These are phyloP conservation scores for Juglanconis oblonga DNA, from an alignment of 2,329 filamentous ascomycete genomes.

Conservation along the genomic window DNA sequence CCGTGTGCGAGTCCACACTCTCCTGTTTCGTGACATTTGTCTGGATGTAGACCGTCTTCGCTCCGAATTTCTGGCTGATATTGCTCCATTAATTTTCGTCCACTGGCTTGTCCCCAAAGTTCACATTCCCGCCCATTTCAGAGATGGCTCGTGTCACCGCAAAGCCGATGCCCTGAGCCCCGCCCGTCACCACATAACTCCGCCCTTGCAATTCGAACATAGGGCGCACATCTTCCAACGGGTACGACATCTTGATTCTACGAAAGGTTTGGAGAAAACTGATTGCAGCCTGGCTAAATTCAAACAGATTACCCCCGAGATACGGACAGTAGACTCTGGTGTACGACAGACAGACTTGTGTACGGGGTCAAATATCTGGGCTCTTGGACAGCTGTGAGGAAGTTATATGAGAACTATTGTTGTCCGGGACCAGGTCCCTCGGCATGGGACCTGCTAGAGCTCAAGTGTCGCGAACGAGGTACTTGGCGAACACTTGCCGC, in stretches of 20 bases:
- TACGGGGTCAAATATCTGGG: not conserved
- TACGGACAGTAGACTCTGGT: too few relatives aligned
- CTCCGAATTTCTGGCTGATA: conserved; percentile 18
- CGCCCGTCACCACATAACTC: conserved; percentile 38
- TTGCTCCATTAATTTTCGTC: conserved; percentile 24
- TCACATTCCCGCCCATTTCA: conserved; percentile 39
- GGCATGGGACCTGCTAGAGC: too few relatives aligned
- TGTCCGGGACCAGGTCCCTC: not conserved
- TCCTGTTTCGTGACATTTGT: conserved; percentile 31
- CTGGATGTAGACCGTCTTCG: conserved; percentile 28
- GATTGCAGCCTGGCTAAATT: too few relatives aligned
- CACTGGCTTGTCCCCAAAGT: conserved; percentile 30
- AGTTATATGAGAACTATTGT: not conserved
- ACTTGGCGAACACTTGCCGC: too few relatives aligned
- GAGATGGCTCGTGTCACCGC: conserved; percentile 35
- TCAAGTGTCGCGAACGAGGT: too few relatives aligned
- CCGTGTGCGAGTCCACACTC: conserved; percentile 25
- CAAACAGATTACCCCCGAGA: not conserved
- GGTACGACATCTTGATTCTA: conserved; percentile 10
- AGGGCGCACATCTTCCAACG: conserved; percentile 25
- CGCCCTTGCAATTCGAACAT: conserved; percentile 32
- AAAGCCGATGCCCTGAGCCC: conserved; percentile 38
- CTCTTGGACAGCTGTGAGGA: not conserved
- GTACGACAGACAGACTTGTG: too few relatives aligned
- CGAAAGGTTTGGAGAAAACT: too few relatives aligned